A percentile compares a stretch with the other conserved stretches of the same genome.
phyloP scores from a whole-genome alignment of 768 basidiomycete species.

The Rhodotorula sphaerocarpa region DNA sequence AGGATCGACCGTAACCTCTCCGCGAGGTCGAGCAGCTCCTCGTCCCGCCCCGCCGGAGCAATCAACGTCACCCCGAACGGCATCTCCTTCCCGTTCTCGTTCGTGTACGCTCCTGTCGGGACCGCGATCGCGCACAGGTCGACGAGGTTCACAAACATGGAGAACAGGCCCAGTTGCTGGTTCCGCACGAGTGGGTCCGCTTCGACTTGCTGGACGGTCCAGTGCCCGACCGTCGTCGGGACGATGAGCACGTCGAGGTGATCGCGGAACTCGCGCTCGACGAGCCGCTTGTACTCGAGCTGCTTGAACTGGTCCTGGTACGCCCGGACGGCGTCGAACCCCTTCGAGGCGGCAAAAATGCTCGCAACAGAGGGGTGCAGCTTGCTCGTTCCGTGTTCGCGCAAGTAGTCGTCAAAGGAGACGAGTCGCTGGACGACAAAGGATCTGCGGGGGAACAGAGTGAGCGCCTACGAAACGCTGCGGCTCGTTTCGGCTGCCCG shows the following conservation, averaged over 20 bases:
- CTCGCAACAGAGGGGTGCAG: conserved; percentile 6
- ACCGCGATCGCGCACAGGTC: conserved; percentile 11
- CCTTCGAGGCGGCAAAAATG: conserved; percentile 4
- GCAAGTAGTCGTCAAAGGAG: conserved; percentile 8
- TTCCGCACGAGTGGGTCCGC: conserved; percentile 13
- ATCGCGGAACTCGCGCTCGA: neutral
- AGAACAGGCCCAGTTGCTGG: conserved; percentile 5
- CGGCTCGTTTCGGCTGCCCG: neutral
- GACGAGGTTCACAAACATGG: conserved; percentile 15
- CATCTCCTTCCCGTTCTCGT: neutral
- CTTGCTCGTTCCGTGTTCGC: neutral
- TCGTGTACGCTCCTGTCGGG: neutral
- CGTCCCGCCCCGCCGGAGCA: conserved; percentile 3
- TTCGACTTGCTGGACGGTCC: conserved; percentile 1
- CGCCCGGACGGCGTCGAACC: neutral
- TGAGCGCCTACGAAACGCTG: neutral
- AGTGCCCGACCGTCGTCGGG: conserved; percentile 3
- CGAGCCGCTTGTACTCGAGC: neutral
- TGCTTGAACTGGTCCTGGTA: conserved; percentile 8
- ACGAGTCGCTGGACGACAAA: conserved; percentile 10
- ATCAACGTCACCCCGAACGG: conserved; percentile 13
- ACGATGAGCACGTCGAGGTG: conserved; percentile 18
- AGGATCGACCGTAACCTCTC: neutral
- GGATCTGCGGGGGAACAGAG: neutral
- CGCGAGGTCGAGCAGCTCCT: conserved; percentile 3